These are phyloP conservation scores for Akanthomyces uredinophilus DNA, from an alignment of 2,329 filamentous ascomycete genomes.

Conservation along the genomic window DNA sequence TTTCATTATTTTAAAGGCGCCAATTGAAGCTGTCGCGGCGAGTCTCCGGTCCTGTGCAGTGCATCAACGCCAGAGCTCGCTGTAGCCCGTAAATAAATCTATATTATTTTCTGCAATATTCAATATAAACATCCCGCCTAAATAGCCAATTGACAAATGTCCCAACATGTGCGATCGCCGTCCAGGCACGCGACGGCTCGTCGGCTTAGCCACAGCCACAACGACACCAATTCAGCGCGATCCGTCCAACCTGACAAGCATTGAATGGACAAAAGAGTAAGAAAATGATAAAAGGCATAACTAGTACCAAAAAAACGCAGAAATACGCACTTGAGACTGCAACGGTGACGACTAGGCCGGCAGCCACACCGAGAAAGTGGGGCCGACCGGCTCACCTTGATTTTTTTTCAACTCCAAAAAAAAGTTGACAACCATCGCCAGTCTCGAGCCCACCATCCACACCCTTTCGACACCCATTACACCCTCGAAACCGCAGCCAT, in stretches of 20 bases:
- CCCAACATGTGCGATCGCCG: neutral
- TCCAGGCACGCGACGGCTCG: neutral
- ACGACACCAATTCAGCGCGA: too few relatives aligned
- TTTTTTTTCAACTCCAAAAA: slow-evolving; percentile 17
- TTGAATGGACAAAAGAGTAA: too few relatives aligned
- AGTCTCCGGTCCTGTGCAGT: too few relatives aligned
- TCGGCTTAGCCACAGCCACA: too few relatives aligned
- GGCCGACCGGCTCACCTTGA: slow-evolving; percentile 12
- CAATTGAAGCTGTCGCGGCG: too few relatives aligned
- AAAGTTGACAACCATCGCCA: neutral
- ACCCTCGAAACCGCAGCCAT: slow-evolving; percentile 24
- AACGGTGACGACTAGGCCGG: slow-evolving; percentile 3
- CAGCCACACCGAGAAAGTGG: neutral
- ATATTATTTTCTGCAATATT: too few relatives aligned
- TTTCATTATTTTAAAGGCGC: too few relatives aligned
- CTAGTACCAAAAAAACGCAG: neutral
- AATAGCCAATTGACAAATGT: neutral
- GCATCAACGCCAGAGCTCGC: too few relatives aligned
- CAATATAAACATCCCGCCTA: too few relatives aligned
- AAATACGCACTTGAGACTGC: neutral
- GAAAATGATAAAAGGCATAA: too few relatives aligned
- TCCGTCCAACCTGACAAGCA: too few relatives aligned
- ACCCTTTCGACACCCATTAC: neutral
- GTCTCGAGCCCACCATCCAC: neutral
- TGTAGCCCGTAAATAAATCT: too few relatives aligned